These are phyloP conservation scores for Agastache rugosa DNA, from an alignment of 257 asterid species.

Conservation along the genomic window DNA sequence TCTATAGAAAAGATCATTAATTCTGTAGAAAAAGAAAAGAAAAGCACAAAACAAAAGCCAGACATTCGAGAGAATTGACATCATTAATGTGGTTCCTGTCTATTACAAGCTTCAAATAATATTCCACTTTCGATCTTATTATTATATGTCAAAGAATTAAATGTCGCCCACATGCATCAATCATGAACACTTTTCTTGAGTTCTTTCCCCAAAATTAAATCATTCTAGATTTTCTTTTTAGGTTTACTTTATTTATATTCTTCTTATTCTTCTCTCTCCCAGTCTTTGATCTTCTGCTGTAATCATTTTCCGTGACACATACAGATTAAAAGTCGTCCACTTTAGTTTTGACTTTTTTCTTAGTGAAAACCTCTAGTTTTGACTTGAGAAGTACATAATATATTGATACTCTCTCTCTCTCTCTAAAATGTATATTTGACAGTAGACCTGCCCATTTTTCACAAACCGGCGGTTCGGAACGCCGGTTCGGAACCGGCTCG, in stretches of 20 bases:
- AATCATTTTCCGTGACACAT: not conserved
- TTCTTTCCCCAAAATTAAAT: not conserved
- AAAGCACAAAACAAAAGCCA: not conserved
- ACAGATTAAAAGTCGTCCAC: not conserved
- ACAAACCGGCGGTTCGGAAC: too few relatives aligned
- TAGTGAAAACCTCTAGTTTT: too few relatives aligned
- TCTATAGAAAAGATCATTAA: too few relatives aligned
- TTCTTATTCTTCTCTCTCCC: not conserved
- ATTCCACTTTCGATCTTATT: slow-evolving; percentile 21
- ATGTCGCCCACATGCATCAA: slow-evolving; percentile 24
- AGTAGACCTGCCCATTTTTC: too few relatives aligned
- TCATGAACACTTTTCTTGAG: not conserved
- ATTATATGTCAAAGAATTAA: slow-evolving; percentile 3
- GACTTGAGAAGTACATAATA: not conserved
- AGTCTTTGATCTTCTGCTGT: not conserved
- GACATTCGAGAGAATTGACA: not conserved
- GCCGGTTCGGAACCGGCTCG: too few relatives aligned
- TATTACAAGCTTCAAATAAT: slow-evolving; percentile 16
- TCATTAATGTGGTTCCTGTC: slow-evolving; percentile 26
- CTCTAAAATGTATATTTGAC: not conserved
- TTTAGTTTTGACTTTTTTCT: not conserved
- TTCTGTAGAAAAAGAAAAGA: too few relatives aligned
- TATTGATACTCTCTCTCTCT: not conserved
- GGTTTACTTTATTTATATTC: not conserved
- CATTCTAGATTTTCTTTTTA: not conserved